Evolutionary conservation across 345 rosid species (phyloP), one percentile per base, ranked within the genome.

Genomic region (Gossypium stocksii): DNA sequence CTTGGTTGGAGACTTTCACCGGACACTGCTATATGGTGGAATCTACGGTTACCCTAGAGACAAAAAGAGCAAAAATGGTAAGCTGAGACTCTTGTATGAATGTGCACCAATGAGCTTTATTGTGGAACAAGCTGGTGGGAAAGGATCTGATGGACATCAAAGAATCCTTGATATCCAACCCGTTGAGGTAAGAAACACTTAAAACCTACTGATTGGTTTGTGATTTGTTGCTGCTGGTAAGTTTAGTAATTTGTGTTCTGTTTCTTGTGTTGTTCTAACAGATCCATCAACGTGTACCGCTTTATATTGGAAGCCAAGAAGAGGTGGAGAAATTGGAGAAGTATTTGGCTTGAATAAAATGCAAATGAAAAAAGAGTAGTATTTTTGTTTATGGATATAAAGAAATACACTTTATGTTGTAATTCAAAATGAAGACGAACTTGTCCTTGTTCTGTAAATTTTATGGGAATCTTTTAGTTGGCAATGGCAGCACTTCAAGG

Each of bases 101-200:
- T 89, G 98, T 74, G 98, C 98, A 70, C 98, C 98, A 0, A 94
- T 92, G 98, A 94, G 98, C 85, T 92, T 88, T 76, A 90, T 94
- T 22, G 98, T 77, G 2, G 97, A 94, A 80, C 97, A 94, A 85
- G 97, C 98, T 11, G 98, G 97, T 15, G 98, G 97, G n/a, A 91
- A 94, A 86, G 97, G 98, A 9, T 94, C 97, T 14, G 97, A 89
- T 79, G 98, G 97, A 3, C 93, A 88, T 48, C 88, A 86, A 8
- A 87, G 97, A 84, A 70, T 94, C 34, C 87, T 94, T 41, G 98
- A 94, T 66, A 89, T 94, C 54, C 80, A 85, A 82, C 98, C 98
- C 0, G 66, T 74, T 23, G 97, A 92, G 95, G 97, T 92, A 22
- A 74, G 78, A 62, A 71, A 12, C 9, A 25, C 29, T 3, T 48